Percentiles rank a stretch among this genome's conserved stretches.
These are phyloP conservation scores for Aspergillus awamori DNA, from an alignment of 2,329 filamentous ascomycete genomes.

Conservation along the genomic window DNA sequence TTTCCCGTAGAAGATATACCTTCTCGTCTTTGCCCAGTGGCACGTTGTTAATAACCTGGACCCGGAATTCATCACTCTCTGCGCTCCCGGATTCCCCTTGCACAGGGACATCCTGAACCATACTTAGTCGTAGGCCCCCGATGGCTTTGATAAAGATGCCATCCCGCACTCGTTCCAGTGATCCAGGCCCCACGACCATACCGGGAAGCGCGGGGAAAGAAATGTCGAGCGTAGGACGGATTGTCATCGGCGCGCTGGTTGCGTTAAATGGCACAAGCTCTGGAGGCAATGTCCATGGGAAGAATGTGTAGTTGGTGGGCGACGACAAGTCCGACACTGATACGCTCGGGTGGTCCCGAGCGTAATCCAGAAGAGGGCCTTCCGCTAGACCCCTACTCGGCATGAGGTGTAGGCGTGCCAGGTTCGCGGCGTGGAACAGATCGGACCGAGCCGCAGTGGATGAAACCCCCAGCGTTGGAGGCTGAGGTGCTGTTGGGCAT, in stretches of 20 bases:
- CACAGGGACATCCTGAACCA: conserved; percentile 51
- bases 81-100: conserved; percentile 17
- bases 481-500: conserved; percentile 66
- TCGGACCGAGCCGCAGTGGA: conserved; percentile 77
- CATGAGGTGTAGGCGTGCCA: conserved; percentile 79
- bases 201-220: conserved; percentile 64
- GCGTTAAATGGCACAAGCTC: conserved; percentile 75
- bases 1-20: conserved; percentile 75
- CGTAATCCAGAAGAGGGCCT: conserved; percentile 58
- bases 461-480: conserved; percentile 72
- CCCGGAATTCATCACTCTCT: conserved; percentile 48
- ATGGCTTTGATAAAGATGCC: conserved; percentile 64
- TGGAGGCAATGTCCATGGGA: conserved; percentile 87
- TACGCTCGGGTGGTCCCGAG: conserved; percentile 57
- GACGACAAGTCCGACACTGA: conserved; percentile 59
- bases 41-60: conserved; percentile 79
- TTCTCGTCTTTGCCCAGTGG: conserved; percentile 85
- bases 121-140: conserved; percentile 58
- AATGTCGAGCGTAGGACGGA: conserved; percentile 71
- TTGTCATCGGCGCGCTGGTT: conserved; percentile 71
- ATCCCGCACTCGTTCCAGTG: conserved; percentile 60
- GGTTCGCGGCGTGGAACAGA: conserved; percentile 83
- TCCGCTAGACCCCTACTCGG: conserved; percentile 62
- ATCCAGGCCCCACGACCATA: conserved; percentile 49
- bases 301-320: conserved; percentile 78